Evolutionary conservation across 2,329 filamentous ascomycete species (phyloP).

Genomic region (Diaporthe destruens): DNA sequence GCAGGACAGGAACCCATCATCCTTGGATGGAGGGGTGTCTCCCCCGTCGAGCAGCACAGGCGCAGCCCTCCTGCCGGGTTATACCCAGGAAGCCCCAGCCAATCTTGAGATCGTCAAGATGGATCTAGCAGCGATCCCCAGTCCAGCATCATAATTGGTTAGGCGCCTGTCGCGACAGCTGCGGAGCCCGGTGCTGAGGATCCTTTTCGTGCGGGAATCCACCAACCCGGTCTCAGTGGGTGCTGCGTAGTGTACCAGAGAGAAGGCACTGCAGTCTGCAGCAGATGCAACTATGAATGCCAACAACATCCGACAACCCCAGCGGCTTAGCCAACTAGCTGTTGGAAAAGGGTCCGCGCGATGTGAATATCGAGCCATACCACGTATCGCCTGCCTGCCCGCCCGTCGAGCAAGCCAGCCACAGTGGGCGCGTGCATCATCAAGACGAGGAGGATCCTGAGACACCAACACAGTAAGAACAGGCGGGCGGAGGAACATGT

Average conservation of each 20-base stretch:
- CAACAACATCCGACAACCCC: slow-evolving; percentile 20
- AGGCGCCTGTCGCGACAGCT: slow-evolving; percentile 41
- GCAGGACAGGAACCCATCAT: slow-evolving; percentile 29
- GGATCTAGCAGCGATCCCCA: slow-evolving; percentile 42
- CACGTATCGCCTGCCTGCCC: background rate
- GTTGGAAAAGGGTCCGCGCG: background rate
- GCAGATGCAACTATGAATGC: slow-evolving; percentile 25
- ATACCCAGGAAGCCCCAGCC: slow-evolving; percentile 27
- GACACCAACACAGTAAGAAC: slow-evolving; percentile 7
- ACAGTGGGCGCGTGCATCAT: slow-evolving; percentile 20
- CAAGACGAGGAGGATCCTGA: slow-evolving; percentile 7
- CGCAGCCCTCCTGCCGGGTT: slow-evolving; percentile 24
- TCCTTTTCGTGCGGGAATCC: slow-evolving; percentile 24
- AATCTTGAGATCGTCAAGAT: slow-evolving; percentile 39
- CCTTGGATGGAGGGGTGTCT: background rate
- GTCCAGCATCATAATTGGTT: slow-evolving; percentile 33
- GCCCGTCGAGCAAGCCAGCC: background rate
- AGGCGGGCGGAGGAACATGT: slow-evolving; percentile 10
- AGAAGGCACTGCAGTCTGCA: background rate
- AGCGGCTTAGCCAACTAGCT: background rate
- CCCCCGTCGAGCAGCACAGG: slow-evolving; percentile 32
- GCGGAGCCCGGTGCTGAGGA: slow-evolving; percentile 30
- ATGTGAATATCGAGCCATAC: slow-evolving; percentile 8
- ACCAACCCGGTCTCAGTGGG: background rate
- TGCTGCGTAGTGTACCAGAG: slow-evolving; percentile 1